Base-by-base conservation (phyloP, 2,329 filamentous ascomycete species). In the Fusarium sp. region DNA sequence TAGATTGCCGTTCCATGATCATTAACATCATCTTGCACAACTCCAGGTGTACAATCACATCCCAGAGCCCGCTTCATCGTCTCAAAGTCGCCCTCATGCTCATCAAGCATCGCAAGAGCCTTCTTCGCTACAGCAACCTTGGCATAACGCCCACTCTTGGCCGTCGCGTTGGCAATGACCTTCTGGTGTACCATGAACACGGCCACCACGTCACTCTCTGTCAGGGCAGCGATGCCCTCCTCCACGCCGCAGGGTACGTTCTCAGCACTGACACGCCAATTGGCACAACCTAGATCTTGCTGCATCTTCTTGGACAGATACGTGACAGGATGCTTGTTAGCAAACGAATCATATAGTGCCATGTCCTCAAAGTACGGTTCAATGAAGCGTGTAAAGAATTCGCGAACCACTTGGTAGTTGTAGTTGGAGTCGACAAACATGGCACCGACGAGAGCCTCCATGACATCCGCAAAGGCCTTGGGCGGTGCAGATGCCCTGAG, bases 371-470 rank as follows among this genome's bases (percentile, higher is more conserved):
- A 98, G 80, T 89, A 97, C 3, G 89, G 89, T 61, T 86, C 85
- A 60, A 98, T 86, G 68, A 94, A 89, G 13, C 74, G 77, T n/a
- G 87, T 80, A 79, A 97, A 97, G 80, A 99, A 98, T 0, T 77
- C 76, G 67, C 91, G 87, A 1, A 98, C 91, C 16, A 89, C 84
- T 11, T 78, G 77, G 78, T 91, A 97, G 75, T 96, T 82, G 80
- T 95, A 98, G 49, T 85, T 83, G 0, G 92, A 91, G 79, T 99
- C 96, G 10, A 99, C 91, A 77, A 98, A 98, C 20, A 97, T 85
- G 18, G 95, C 95, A 1, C 93, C 96, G 3, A 97, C 82, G 73
- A 93, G 96, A 0, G 95, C 89, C 83, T 99, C 96, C 4, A 98
- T 84, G 36, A 97, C 87, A 78, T 99, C 96, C 0, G 94, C 88